Conservation (phyloP, 164 flowering plant genomes). For the Cinnamomum chago region DNA sequence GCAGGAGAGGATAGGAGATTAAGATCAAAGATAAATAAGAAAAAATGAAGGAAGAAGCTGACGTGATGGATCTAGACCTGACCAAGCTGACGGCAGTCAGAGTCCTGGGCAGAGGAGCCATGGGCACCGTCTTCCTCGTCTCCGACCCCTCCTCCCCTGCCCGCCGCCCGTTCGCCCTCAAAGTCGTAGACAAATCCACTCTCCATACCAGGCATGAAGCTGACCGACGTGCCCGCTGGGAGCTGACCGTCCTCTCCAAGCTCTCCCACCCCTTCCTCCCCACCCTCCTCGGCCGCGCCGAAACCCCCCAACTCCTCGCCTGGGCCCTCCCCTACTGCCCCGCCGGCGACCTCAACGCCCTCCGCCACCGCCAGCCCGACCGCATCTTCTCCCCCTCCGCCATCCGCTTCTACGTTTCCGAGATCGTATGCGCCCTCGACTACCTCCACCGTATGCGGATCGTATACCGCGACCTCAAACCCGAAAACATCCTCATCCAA, state of each 20-base stretch:
- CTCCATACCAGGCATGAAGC: conserved; percentile 43
- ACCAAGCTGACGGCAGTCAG: conserved; percentile 46
- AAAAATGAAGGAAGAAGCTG: background rate
- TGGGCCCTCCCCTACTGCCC: conserved; percentile 87
- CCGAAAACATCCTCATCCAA: conserved; percentile 68
- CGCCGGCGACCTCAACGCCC: conserved; percentile 85
- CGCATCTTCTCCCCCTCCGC: conserved; percentile 54
- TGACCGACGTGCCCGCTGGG: conserved; percentile 90
- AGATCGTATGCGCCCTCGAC: conserved; percentile 66
- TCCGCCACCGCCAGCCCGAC: conserved; percentile 66
- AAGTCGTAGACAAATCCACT: conserved; percentile 64
- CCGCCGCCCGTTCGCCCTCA: conserved; percentile 63
- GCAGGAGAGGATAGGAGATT: too few species aligned
- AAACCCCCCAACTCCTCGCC: conserved; percentile 50
- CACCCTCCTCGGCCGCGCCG: conserved; percentile 45
- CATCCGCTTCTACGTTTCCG: conserved; percentile 66
- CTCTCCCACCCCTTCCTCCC: conserved; percentile 74
- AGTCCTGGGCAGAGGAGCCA: conserved; percentile 83
- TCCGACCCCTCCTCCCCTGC: conserved; percentile 16
- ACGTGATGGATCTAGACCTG: conserved; percentile 32
- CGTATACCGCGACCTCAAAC: conserved; percentile 77
- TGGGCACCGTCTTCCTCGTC: conserved; percentile 88
- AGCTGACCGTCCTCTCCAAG: conserved; percentile 52
- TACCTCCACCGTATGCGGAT: conserved; percentile 62
- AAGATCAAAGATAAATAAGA: too few species aligned